These are phyloP conservation scores for Sphagnum magellanicum DNA, from an alignment of 228 moss, liverwort and hornwort genomes.

Conservation along the genomic window DNA sequence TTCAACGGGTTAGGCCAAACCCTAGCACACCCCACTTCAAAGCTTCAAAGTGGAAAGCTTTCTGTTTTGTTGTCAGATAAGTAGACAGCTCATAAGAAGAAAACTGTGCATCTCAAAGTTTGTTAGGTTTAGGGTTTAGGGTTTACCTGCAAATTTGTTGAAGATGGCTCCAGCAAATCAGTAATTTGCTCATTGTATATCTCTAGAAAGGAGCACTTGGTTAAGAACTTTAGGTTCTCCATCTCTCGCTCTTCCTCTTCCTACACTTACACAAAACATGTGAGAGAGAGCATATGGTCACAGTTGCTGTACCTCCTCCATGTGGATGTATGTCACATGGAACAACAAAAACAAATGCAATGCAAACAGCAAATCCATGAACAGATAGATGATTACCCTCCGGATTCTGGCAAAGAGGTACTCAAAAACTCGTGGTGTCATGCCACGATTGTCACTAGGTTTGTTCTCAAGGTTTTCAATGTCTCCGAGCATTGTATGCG, in stretches of 20 bases:
- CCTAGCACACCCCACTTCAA: no score
- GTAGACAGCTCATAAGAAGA: no score
- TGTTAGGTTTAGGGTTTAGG: neutral
- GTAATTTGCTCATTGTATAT: conserved; percentile 99
- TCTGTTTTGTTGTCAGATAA: no score
- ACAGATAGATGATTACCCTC: conserved; percentile 32
- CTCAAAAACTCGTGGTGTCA: conserved; percentile 96
- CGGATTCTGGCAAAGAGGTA: conserved; percentile 71
- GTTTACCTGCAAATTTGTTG: conserved; percentile 80
- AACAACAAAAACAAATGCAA: no score
- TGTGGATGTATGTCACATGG: no score
- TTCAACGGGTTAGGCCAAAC: neutral
- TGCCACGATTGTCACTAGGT: conserved; percentile 81
- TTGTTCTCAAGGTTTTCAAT: conserved; percentile 63
- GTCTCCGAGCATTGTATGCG: conserved; percentile 96
- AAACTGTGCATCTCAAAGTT: no score
- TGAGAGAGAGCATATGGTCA: no score
- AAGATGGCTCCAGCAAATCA: conserved; percentile 85
- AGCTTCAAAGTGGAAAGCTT: no score
- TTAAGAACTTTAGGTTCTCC: conserved; percentile 69
- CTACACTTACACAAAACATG: conserved; percentile 19
- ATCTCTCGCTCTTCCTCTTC: conserved; percentile 76
- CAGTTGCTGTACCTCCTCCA: no score
- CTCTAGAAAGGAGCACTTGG: conserved; percentile 86
- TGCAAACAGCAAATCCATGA: no score